A percentile compares a stretch with the other conserved stretches of the same genome.
Evolutionary conservation across 2,329 filamentous ascomycete genomes (phyloP).

Genomic region (Penicillium frequentans): DNA sequence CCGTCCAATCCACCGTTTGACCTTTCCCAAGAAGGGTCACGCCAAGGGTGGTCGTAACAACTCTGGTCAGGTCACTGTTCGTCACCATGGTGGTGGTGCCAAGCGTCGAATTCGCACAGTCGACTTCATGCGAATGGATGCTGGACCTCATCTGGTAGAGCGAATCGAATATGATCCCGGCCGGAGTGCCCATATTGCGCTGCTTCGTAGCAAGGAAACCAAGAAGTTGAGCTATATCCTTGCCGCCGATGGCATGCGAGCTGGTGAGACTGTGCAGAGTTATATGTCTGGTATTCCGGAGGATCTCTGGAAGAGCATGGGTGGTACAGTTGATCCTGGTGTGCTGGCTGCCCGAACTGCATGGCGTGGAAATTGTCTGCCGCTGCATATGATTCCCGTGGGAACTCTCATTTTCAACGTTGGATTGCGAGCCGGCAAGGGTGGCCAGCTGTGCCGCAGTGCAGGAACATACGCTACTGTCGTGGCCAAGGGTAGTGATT

Average conservation of each 20-base stretch:
- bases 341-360: conserved; percentile 93
- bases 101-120: conserved; percentile 90
- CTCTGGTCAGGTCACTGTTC: conserved; percentile 78
- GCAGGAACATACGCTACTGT: conserved; percentile 90
- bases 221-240: conserved; percentile 84
- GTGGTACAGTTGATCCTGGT: conserved; percentile 88
- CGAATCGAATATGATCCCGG: conserved; percentile 95
- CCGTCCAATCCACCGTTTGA: conserved; percentile 76
- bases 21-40: conserved; percentile 89
- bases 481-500: conserved; percentile 73
- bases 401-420: conserved; percentile 93
- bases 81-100: conserved; percentile 88
- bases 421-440: conserved; percentile 68
- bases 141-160: conserved; percentile 85
- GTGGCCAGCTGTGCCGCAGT: conserved; percentile 89
- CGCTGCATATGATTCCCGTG: conserved; percentile 91
- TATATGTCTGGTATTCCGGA: conserved; percentile 87
- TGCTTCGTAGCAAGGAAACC: conserved; percentile 73
- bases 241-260: conserved; percentile 90
- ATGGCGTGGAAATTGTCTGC: conserved; percentile 90
- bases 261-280: conserved; percentile 88
- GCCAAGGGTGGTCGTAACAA: conserved; percentile 91
- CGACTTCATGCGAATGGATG: conserved; percentile 76
- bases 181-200: conserved; percentile 87
- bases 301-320: conserved; percentile 86